Evolutionary conservation across 805 yeast genomes (phyloP), one percentile per base, ranked within the genome.

Genomic region (Zygosaccharomyces pseudorouxii): DNA sequence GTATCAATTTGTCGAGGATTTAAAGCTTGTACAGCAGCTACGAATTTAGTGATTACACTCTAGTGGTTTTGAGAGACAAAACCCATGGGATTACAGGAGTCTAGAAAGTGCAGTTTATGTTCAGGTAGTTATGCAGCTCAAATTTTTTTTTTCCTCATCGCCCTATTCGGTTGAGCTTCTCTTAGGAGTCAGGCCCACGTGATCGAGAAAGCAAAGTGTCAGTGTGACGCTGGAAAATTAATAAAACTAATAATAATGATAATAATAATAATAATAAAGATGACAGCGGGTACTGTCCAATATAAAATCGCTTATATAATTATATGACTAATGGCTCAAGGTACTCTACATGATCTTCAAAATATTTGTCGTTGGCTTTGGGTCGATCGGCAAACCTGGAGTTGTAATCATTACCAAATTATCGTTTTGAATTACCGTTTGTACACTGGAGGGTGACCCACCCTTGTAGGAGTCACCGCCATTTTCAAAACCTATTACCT

Each of bases 281-380:
- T n/a, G 23, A 22, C 23, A 22, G 6, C 7, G 23, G 23, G 1
- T 7, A 22, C 23, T 22, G 6, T 22, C 6, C 23, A 22, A 22
- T 22, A 5, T 22, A 7, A 22, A 7, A 22, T 22, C 6, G 23
- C 23, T 22, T 22, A 22, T 2, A 22, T 7, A 22, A 22, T 7
- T 22, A 5, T 22, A 22, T 7, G 23, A 22, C 5, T n/a, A 22
- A 22, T 7, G 5, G 20, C 7, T 20, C n/a, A 40, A 31, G 27
- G n/a, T 11, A 19, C 10, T 19, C 40, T 43, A 43, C n/a, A 43
- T 45, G 28, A 51, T 36, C 31, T 45, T 44, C 16, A 51, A 46
- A 25, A 51, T 31, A 38, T 51, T 51, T n/a, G 50, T 47, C 27
- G 54, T 45, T 16, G 54, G 49, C 22, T 36, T 42, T 22, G 44